Percentiles rank a stretch among this genome's conserved stretches.
Evolutionary conservation across 2,329 filamentous ascomycete genomes (phyloP).

Genomic region (Aspergillus sp.): DNA sequence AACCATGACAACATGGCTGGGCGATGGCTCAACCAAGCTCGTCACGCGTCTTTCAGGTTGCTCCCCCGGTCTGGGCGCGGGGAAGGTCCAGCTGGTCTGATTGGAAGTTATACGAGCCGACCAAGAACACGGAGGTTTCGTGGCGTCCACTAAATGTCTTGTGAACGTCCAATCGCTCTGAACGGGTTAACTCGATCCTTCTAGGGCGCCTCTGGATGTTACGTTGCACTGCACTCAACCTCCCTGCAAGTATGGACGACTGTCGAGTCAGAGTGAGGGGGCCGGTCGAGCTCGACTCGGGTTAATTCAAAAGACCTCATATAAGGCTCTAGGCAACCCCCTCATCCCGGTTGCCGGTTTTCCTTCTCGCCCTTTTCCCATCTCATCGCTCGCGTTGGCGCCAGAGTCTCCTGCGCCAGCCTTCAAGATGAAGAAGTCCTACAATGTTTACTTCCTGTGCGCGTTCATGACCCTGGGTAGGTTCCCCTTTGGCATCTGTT

Average conservation of each 20-base stretch:
- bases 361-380: not conserved
- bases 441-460: constrained; percentile 29
- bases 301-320: not conserved
- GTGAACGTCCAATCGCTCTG: not conserved
- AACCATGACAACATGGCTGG: not conserved
- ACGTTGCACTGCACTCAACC: constrained; percentile 15
- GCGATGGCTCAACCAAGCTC: constrained; percentile 10
- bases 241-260: not conserved
- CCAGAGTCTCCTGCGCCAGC: not conserved
- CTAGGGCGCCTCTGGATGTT: constrained; percentile 1
- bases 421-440: constrained; percentile 25
- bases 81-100: not conserved
- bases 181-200: constrained; percentile 1
- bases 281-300: not conserved
- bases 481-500: not conserved
- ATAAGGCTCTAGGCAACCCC: not conserved
- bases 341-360: not conserved
- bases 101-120: not conserved
- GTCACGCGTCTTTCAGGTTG: constrained; percentile 7
- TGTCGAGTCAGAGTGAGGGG: not conserved
- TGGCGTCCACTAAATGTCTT: constrained; percentile 17
- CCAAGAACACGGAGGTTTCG: constrained; percentile 9
- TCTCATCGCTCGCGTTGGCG: not conserved
- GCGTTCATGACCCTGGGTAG: constrained; percentile 27
- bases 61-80: constrained; percentile 10